Percentiles rank a stretch among this genome's conserved stretches.
Conservation (phyloP, 176 grass and related monocot species). For the Pharus latifolius region DNA sequence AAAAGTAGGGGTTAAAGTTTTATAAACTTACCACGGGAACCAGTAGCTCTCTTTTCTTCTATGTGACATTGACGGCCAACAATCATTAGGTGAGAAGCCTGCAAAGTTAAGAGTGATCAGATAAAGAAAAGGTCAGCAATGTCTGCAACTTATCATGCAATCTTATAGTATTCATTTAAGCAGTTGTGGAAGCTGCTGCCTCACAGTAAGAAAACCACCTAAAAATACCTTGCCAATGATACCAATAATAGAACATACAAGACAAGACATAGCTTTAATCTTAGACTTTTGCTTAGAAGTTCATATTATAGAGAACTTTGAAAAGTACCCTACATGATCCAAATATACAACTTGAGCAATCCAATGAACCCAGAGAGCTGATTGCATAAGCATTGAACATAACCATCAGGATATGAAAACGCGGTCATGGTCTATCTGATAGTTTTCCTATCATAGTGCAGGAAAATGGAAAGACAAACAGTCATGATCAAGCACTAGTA, state of each 20-base stretch:
- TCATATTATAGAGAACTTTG: background rate
- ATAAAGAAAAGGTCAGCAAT: background rate
- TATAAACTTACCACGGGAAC: slow-evolving; percentile 53
- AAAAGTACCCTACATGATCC: background rate
- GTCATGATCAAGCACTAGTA: too few relatives aligned
- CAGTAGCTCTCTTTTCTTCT: slow-evolving; percentile 76
- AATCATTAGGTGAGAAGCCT: slow-evolving; percentile 89
- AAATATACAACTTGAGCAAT: background rate
- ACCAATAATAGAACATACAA: background rate
- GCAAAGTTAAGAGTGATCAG: slow-evolving; percentile 5
- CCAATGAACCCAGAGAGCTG: too few relatives aligned
- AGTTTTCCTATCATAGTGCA: too few relatives aligned
- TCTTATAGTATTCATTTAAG: background rate
- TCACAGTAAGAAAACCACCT: background rate
- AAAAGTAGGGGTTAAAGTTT: background rate
- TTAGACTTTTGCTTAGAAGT: background rate
- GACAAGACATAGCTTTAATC: background rate
- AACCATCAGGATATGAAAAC: too few relatives aligned
- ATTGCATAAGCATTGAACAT: background rate
- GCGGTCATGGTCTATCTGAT: too few relatives aligned
- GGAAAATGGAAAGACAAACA: too few relatives aligned
- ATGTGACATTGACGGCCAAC: slow-evolving; percentile 50
- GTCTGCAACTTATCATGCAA: background rate
- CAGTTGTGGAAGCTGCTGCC: background rate
- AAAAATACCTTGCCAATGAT: background rate